Evolutionary conservation across 2,329 filamentous ascomycete species (phyloP).

Genomic region (Hypoxylon sp.): DNA sequence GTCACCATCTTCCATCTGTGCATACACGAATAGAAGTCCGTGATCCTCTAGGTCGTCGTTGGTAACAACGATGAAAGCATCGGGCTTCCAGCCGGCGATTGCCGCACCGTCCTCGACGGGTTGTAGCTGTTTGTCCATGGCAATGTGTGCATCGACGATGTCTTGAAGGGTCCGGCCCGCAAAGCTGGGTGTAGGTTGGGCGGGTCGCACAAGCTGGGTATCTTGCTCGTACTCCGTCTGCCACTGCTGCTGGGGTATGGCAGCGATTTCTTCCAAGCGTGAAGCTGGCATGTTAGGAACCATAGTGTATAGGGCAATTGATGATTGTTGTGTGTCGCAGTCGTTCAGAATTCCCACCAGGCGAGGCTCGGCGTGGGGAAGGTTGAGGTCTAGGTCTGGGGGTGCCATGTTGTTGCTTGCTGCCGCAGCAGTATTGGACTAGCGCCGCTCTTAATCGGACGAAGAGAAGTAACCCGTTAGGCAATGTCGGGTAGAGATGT

Average conservation of each 20-base stretch:
- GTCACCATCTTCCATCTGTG: background rate
- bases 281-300: background rate
- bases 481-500: background rate
- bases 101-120: slow-evolving; percentile 2
- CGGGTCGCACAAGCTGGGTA: background rate
- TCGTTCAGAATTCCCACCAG: background rate
- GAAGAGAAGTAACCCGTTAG: background rate
- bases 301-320: slow-evolving; percentile 9
- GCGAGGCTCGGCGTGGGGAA: background rate
- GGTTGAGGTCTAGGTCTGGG: background rate
- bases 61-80: slow-evolving; percentile 13
- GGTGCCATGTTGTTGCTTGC: slow-evolving; percentile 50
- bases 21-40: slow-evolving; percentile 13
- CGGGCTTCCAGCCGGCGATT: slow-evolving; percentile 2
- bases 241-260: background rate
- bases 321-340: background rate
- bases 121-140: slow-evolving; percentile 2
- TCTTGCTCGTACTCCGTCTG: background rate
- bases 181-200: background rate
- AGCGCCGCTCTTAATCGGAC: background rate
- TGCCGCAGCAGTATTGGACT: background rate
- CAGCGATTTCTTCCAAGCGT: slow-evolving; percentile 1
- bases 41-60: slow-evolving; percentile 17
- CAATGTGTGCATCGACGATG: background rate
- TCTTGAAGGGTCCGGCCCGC: background rate